phyloP scores from a whole-genome alignment of 2,329 filamentous ascomycete genomes.

The Colletotrichum nymphaeae region DNA sequence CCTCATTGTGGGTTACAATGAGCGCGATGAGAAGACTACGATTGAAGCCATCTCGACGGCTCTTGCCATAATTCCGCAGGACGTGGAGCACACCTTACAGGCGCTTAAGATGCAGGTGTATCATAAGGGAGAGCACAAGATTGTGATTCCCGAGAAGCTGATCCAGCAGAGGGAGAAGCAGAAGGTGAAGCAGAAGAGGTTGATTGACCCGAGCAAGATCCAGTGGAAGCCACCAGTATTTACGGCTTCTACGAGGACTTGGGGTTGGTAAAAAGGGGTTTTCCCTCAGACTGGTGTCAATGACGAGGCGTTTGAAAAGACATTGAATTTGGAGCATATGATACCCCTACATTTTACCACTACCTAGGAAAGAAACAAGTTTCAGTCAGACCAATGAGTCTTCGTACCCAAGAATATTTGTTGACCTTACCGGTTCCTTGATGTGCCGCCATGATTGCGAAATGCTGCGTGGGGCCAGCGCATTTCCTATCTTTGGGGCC shows the following conservation, averaged over 20 bases:
- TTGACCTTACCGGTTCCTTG: neutral
- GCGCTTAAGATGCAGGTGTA: conserved; percentile 96
- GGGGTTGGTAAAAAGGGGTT: conserved; percentile 80
- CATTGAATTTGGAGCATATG: conserved; percentile 26
- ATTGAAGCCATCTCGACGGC: conserved; percentile 85
- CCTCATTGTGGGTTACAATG: conserved; percentile 79
- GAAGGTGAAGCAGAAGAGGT: conserved; percentile 79
- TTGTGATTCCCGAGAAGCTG: conserved; percentile 88
- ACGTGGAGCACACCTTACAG: conserved; percentile 94
- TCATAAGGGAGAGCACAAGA: conserved; percentile 95
- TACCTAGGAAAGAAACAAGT: neutral
- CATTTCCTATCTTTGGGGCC: neutral
- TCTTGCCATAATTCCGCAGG: conserved; percentile 95
- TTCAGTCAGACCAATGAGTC: neutral
- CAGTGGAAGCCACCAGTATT: conserved; percentile 98
- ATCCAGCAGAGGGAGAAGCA: conserved; percentile 84
- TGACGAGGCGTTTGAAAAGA: neutral
- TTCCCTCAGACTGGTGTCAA: neutral
- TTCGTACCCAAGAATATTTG: neutral
- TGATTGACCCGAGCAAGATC: conserved; percentile 82
- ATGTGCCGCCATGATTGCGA: neutral
- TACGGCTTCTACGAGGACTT: conserved; percentile 87
- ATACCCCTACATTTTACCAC: conserved; percentile 17
- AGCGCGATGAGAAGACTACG: conserved; percentile 77
- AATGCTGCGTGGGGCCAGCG: conserved; percentile 14